These are phyloP conservation scores for Patellifolia procumbens DNA, from an alignment of 179 eudicot species.

Conservation along the genomic window DNA sequence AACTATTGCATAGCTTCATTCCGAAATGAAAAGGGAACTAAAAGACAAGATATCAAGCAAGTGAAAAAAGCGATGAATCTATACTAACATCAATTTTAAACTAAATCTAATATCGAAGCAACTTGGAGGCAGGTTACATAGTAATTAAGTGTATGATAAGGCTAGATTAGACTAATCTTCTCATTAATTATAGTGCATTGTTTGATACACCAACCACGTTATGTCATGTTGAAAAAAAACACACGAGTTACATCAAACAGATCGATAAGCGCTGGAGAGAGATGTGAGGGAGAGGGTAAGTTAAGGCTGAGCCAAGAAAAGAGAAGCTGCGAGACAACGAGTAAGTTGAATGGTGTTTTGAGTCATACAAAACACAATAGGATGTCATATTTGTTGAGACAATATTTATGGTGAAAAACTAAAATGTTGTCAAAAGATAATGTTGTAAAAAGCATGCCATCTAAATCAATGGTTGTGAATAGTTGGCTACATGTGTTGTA, in stretches of 20 bases:
- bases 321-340: background rate
- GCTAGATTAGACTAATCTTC: slow-evolving; percentile 8
- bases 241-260: slow-evolving; percentile 30
- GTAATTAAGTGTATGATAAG: background rate
- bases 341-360: slow-evolving; percentile 5
- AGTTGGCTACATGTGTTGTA: slow-evolving; percentile 31
- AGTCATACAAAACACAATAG: slow-evolving; percentile 9
- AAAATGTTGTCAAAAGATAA: slow-evolving; percentile 16
- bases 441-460: slow-evolving; percentile 8
- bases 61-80: background rate
- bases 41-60: background rate
- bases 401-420: slow-evolving; percentile 8
- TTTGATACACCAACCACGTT: slow-evolving; percentile 12
- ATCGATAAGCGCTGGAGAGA: slow-evolving; percentile 6
- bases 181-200: background rate
- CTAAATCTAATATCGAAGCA: background rate
- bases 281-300: background rate
- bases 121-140: background rate
- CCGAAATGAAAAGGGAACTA: background rate
- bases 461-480: slow-evolving; percentile 24
- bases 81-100: background rate
- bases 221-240: slow-evolving; percentile 25
- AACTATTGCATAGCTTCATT: background rate
- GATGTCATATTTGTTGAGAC: slow-evolving; percentile 8
- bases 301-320: background rate